phyloP scores from a whole-genome alignment of 768 basidiomycete species.

The Amanita pallidorosea region DNA sequence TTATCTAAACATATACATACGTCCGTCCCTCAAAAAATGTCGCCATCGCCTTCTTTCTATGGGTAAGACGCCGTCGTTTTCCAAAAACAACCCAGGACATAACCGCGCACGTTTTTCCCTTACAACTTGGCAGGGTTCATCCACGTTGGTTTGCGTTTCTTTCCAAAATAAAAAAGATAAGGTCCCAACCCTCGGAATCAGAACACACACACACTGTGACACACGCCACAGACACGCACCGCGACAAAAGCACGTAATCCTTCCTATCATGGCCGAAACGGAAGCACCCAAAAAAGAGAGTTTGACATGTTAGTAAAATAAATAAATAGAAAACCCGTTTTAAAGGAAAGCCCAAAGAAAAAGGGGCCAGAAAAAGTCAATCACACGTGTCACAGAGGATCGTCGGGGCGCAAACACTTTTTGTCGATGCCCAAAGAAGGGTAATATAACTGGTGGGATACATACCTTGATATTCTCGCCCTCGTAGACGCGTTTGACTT shows the following conservation, averaged over 20 bases:
- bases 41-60: no score
- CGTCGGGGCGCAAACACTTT: no score
- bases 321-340: no score
- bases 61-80: no score
- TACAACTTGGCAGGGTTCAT: slow-evolving; percentile 7
- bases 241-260: slow-evolving; percentile 60
- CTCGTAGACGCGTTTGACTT: slow-evolving; percentile 42
- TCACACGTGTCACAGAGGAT: background rate
- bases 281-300: background rate
- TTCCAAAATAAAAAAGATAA: background rate
- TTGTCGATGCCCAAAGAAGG: slow-evolving; percentile 3
- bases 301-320: slow-evolving; percentile 4
- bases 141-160: slow-evolving; percentile 11
- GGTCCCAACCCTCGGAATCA: background rate
- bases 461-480: slow-evolving; percentile 62
- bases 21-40: no score
- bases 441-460: background rate
- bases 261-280: slow-evolving; percentile 34
- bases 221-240: slow-evolving; percentile 20
- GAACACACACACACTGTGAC: slow-evolving; percentile 13
- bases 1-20: no score
- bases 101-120: background rate
- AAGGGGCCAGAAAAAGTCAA: background rate
- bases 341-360: no score
- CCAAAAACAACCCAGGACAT: no score